Evolutionary conservation across 2,329 filamentous ascomycete species (phyloP), one percentile per base, ranked within the genome.

Genomic region (Fusarium tricinctum): DNA sequence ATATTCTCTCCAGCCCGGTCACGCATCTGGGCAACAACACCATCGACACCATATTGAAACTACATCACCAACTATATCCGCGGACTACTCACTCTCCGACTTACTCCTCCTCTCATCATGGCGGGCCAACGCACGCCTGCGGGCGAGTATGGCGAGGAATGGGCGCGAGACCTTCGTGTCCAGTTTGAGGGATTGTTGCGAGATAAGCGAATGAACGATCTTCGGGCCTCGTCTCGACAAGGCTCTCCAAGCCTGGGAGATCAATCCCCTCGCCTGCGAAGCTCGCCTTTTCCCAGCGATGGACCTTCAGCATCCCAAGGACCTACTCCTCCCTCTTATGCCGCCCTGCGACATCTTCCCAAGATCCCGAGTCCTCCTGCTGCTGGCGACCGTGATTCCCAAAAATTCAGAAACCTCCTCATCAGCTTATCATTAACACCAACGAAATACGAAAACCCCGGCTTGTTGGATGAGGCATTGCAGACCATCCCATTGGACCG

Each of bases 381-480:
- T 38, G 75, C 83, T 12, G 77, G 81, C 74, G 92, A 95, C 78
- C 81, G 86, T 56, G 84, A 86, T 20, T 92, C 91, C 1, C 85
- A 92, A 64, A 92, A 92, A 72, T 94, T 94, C 73, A 87, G 91
- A 72, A 97, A 91, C 80, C 87, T 97, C 64, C 86, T 98, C 44
- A 87, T 97, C 70, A 93, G 92, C 20, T 82, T 98, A 20, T 97
- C 95, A 17, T 86, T 92, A 61, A 97, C 94, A 45, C 96, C 96
- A 19, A 92, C 91, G 20, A 96, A 95, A 78, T 99, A 97, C 82
- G 96, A 99, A 80, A 98, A 99, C 79, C 95, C 96, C 0, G 96
- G 96, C 35, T 83, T 98, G 13, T 83, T 99, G 52, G 96, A 99
- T 77, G 95, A 98, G 78, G 96, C 95, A 6, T 83, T 99, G 19